Evolutionary conservation across 352 stramenopile species (phyloP), one percentile per base, ranked within the genome.

Genomic region (Globisporangium recalcitrans): DNA sequence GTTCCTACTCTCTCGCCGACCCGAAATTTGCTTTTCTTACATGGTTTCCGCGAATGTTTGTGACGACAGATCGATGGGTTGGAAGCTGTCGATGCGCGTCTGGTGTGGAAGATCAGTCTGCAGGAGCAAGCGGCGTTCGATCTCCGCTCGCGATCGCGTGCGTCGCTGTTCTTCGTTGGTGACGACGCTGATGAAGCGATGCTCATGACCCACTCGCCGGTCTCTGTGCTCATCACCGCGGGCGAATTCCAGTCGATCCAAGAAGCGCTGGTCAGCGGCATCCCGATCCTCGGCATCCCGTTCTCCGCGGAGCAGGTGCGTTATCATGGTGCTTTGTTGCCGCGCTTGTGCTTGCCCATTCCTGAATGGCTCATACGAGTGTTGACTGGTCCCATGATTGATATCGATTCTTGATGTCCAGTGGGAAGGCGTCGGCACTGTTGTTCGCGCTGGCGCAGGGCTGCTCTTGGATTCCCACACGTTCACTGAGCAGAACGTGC

Each of bases 211-310:
- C 61, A 71, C 21, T 63, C 65, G 19, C 71, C 66, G 0, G 64
- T 79, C 31, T 77, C 84, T 16, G 69, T 68, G 58, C 58, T 93
- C n/a, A 69, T 93, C 56, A 89, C 78, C 1, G 59, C 77, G 19
- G 84, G 86, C 6, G 74, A 85, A 38, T 78, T 84, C 55, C 72
- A 77, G 54, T 76, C 61, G 1, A 70, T 91, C 29, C 81, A 88
- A 34, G 73, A 89, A 44, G 82, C 86, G 36, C 75, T 95, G 7
- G 62, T 77, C 6, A 66, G 69, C 6, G 82, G 84, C 5, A 69
- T 85, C 4, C 84, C 86, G 16, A 72, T 95, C 29, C 70, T 93
- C 19, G 81, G 74, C 14, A 60, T 93, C n/a, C 84, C 84, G 4
- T 78, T 88, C 58, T 85, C 82, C 0, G 84, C 86, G 1, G 85